A percentile compares a stretch with the other conserved stretches of the same genome.
phyloP scores from a whole-genome alignment of 1,139 yeast species.

The Magnusiomyces tetraspermus region DNA sequence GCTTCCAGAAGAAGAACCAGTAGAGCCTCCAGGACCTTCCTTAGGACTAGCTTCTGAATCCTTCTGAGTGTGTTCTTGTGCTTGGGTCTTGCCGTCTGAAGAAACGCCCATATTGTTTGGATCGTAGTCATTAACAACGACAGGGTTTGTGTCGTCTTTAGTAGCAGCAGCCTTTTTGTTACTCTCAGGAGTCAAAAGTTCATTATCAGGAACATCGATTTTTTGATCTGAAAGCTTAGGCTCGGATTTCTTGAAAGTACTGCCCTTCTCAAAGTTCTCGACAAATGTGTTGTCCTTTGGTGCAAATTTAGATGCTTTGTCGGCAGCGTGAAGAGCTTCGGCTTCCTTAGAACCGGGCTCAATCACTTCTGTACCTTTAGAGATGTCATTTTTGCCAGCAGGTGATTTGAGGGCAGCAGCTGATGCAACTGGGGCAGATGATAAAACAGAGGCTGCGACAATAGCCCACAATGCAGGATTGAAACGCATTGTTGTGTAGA shows the following conservation, averaged over 20 bases:
- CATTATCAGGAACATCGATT: slow-evolving; percentile 24
- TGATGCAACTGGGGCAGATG: slow-evolving; percentile 12
- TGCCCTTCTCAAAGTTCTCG: slow-evolving; percentile 22
- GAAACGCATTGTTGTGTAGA: slow-evolving; percentile 11
- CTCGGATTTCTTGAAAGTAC: slow-evolving; percentile 25
- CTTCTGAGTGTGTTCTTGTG: slow-evolving; percentile 13
- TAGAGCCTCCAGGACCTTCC: background rate
- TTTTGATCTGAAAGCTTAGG: slow-evolving; percentile 26
- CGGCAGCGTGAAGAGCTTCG: slow-evolving; percentile 23
- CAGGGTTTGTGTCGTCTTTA: slow-evolving; percentile 26
- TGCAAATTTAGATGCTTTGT: slow-evolving; percentile 30
- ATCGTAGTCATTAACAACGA: slow-evolving; percentile 33
- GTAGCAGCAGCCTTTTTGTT: slow-evolving; percentile 22
- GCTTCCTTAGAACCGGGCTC: slow-evolving; percentile 30
- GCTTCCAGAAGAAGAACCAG: background rate
- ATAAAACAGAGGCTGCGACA: slow-evolving; percentile 7
- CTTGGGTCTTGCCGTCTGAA: slow-evolving; percentile 19
- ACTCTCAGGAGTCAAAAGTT: slow-evolving; percentile 18
- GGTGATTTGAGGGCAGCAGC: slow-evolving; percentile 13
- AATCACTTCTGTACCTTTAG: slow-evolving; percentile 26
- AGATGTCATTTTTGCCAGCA: slow-evolving; percentile 13
- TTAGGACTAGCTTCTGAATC: slow-evolving; percentile 7
- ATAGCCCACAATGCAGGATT: slow-evolving; percentile 12
- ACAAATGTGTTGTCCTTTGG: slow-evolving; percentile 31
- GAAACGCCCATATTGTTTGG: slow-evolving; percentile 32